Percentiles rank a stretch among this genome's conserved stretches.
These are phyloP conservation scores for Citrus hindsii DNA, from an alignment of 345 rosid species.

Conservation along the genomic window DNA sequence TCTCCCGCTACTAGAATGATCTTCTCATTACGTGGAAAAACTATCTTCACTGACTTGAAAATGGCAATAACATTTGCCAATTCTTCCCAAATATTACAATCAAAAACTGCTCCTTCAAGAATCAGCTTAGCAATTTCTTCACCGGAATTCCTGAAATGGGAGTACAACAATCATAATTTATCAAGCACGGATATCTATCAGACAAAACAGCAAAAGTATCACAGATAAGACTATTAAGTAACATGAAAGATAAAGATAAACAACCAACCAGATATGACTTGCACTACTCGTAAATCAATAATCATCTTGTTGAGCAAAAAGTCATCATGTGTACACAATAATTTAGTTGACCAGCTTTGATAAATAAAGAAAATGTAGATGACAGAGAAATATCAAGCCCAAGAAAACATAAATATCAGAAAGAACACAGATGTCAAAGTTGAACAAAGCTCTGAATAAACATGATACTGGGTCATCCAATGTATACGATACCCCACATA, in stretches of 20 bases:
- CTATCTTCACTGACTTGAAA: conserved; percentile 47
- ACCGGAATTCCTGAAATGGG: conserved; percentile 41
- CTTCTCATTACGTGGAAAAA: conserved; percentile 47
- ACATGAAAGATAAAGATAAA: neutral
- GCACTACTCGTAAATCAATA: neutral
- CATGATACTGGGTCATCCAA: neutral
- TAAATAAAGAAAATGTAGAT: neutral
- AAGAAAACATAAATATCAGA: neutral
- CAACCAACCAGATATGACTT: neutral
- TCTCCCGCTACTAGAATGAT: conserved; percentile 44
- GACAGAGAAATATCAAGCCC: neutral
- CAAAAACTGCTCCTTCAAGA: conserved; percentile 48
- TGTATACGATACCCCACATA: neutral
- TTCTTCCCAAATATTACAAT: conserved; percentile 66
- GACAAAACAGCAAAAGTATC: neutral
- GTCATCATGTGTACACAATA: neutral
- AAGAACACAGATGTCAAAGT: neutral
- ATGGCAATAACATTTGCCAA: conserved; percentile 37
- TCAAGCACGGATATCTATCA: neutral
- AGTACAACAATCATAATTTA: conserved; percentile 2
- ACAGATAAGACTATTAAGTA: neutral
- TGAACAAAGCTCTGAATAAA: neutral
- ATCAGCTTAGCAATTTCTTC: conserved; percentile 50
- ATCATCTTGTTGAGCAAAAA: neutral
- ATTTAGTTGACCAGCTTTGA: neutral